These are phyloP conservation scores for Coprinopsis cinerea DNA, from an alignment of 768 basidiomycete species.

Conservation along the genomic window DNA sequence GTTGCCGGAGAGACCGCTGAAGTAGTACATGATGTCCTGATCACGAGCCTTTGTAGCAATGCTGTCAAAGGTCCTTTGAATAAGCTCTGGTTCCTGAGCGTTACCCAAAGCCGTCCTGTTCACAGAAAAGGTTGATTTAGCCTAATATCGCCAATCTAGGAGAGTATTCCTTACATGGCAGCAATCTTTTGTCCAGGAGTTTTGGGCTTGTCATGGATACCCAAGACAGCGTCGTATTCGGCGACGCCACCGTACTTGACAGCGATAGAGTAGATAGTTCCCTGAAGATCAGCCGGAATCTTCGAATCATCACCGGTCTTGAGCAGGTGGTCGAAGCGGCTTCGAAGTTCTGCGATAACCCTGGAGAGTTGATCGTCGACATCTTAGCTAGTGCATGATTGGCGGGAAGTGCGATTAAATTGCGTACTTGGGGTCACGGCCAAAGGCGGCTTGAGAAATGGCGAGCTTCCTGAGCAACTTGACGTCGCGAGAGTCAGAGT, in stretches of 20 bases:
- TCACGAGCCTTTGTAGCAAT: slow-evolving; percentile 48
- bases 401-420: no score
- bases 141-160: neutral
- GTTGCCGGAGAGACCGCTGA: slow-evolving; percentile 55
- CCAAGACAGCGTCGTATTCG: slow-evolving; percentile 70
- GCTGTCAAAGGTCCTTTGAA: slow-evolving; percentile 58
- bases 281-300: slow-evolving; percentile 77
- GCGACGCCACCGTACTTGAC: slow-evolving; percentile 66
- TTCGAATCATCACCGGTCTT: slow-evolving; percentile 67
- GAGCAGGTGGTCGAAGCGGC: slow-evolving; percentile 66
- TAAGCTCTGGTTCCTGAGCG: slow-evolving; percentile 47
- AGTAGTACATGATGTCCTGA: slow-evolving; percentile 62
- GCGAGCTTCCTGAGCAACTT: slow-evolving; percentile 71
- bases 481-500: slow-evolving; percentile 60
- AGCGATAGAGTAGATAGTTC: slow-evolving; percentile 47
- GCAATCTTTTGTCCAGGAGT: slow-evolving; percentile 70
- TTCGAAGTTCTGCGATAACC: slow-evolving; percentile 65
- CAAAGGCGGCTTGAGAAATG: slow-evolving; percentile 43
- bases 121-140: neutral
- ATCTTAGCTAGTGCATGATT: neutral
- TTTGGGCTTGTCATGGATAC: slow-evolving; percentile 63
- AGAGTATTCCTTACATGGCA: slow-evolving; percentile 55
- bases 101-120: slow-evolving; percentile 60
- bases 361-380: slow-evolving; percentile 37
- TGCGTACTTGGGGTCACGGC: slow-evolving; percentile 23